Percentiles rank a stretch among this genome's conserved stretches.
These are phyloP conservation scores for Floccularia luteovirens DNA, from an alignment of 768 basidiomycete genomes.

Conservation along the genomic window DNA sequence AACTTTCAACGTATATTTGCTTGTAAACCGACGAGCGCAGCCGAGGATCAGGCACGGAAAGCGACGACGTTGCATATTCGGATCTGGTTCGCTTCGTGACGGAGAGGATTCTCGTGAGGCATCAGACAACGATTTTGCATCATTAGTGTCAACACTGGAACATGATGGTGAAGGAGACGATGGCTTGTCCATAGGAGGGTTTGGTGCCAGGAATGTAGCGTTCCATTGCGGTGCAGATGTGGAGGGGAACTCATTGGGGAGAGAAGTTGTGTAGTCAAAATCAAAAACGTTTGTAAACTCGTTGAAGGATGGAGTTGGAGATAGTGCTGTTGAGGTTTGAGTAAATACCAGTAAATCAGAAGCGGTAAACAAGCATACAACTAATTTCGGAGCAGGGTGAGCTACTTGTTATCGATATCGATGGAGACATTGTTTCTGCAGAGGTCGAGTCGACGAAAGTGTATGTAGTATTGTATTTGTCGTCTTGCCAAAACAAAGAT, in stretches of 20 bases:
- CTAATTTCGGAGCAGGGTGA: slow-evolving; percentile 25
- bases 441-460: slow-evolving; percentile 12
- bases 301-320: slow-evolving; percentile 22
- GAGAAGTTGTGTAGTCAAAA: slow-evolving; percentile 21
- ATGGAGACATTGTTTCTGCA: slow-evolving; percentile 17
- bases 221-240: slow-evolving; percentile 11
- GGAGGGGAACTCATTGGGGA: slow-evolving; percentile 15
- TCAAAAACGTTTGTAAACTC: slow-evolving; percentile 24
- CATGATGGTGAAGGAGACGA: slow-evolving; percentile 18
- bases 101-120: slow-evolving; percentile 16
- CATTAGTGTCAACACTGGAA: slow-evolving; percentile 15
- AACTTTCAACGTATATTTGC: slow-evolving; percentile 45
- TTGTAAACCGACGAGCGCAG: slow-evolving; percentile 42
- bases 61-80: slow-evolving; percentile 26
- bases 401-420: slow-evolving; percentile 20
- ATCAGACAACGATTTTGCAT: slow-evolving; percentile 10
- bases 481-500: slow-evolving; percentile 18
- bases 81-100: slow-evolving; percentile 22
- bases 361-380: slow-evolving; percentile 12
- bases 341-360: no score
- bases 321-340: slow-evolving; percentile 13
- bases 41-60: slow-evolving; percentile 40
- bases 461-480: slow-evolving; percentile 16
- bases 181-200: slow-evolving; percentile 4
- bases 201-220: slow-evolving; percentile 1